phyloP scores from a whole-genome alignment of 1,284 basidiomycete species.

The Trichosporon inkin region DNA sequence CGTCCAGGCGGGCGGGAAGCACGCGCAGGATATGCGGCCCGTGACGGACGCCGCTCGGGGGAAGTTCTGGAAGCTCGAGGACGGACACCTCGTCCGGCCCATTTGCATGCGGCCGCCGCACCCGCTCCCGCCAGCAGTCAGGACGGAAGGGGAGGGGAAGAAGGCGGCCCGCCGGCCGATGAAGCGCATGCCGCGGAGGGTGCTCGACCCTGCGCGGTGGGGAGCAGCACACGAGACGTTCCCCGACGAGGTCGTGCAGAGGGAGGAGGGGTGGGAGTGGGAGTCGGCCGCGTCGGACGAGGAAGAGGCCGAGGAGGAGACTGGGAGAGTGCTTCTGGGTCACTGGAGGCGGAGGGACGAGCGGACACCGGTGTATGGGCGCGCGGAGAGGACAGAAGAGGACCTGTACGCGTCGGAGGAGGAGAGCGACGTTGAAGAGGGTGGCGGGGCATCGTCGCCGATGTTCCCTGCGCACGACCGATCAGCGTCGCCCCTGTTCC shows the following conservation, averaged over 20 bases:
- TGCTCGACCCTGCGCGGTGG: slow-evolving; percentile 38
- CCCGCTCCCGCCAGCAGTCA: slow-evolving; percentile 23
- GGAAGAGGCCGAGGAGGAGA: slow-evolving; percentile 12
- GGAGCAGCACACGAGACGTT: slow-evolving; percentile 21
- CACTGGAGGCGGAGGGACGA: slow-evolving; percentile 15
- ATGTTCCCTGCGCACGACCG: slow-evolving; percentile 11
- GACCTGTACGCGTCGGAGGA: not conserved
- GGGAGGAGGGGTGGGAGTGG: slow-evolving; percentile 16
- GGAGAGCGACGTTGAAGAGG: slow-evolving; percentile 10
- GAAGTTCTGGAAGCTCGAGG: slow-evolving; percentile 41
- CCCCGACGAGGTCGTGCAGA: slow-evolving; percentile 4
- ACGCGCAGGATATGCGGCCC: slow-evolving; percentile 43
- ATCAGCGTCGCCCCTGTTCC: slow-evolving; percentile 27
- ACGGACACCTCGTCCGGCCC: slow-evolving; percentile 36
- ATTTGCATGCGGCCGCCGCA: slow-evolving; percentile 40
- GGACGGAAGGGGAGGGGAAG: not conserved
- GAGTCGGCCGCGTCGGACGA: slow-evolving; percentile 13
- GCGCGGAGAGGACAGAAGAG: not conserved
- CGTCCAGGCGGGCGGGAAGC: slow-evolving; percentile 34
- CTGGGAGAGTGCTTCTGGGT: slow-evolving; percentile 17
- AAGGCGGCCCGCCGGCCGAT: slow-evolving; percentile 4
- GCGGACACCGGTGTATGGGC: slow-evolving; percentile 5
- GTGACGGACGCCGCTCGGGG: slow-evolving; percentile 24
- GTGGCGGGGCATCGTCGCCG: slow-evolving; percentile 5
- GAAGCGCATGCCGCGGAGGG: slow-evolving; percentile 28